Percentiles rank a stretch among this genome's conserved stretches.
phyloP scores from a whole-genome alignment of 2,329 filamentous ascomycete species.

The Myriosclerotinia duriaeana region DNA sequence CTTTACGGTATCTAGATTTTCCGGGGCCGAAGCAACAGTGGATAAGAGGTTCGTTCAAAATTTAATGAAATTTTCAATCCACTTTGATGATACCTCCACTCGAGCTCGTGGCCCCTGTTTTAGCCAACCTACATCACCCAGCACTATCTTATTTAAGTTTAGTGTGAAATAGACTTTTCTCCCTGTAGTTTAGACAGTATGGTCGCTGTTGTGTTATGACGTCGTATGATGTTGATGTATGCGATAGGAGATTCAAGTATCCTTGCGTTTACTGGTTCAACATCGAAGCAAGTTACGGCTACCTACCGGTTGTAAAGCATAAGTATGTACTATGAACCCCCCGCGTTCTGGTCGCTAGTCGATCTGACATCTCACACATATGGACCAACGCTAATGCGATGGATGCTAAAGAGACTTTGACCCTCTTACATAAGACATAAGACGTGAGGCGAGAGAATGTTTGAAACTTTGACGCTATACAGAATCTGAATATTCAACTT shows the following conservation, averaged over 20 bases:
- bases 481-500: no score
- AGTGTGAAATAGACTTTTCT: no score
- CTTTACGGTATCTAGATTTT: no score
- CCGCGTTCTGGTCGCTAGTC: not conserved
- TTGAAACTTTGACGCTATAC: no score
- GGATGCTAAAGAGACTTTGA: not conserved
- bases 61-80: no score
- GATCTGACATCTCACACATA: slow-evolving; percentile 5
- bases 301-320: not conserved
- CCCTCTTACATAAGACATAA: not conserved
- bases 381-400: not conserved
- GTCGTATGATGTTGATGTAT: not conserved
- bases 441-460: not conserved
- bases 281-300: not conserved
- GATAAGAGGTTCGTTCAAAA: no score
- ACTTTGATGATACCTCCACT: no score
- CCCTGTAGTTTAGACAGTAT: no score
- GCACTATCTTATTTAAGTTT: no score
- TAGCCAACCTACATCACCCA: no score
- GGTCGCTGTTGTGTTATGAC: not conserved
- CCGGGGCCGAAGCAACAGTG: no score
- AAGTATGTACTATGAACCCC: not conserved
- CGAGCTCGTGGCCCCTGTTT: no score
- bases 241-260: not conserved
- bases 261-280: not conserved